Base-by-base conservation (phyloP, 1,139 yeast species). In the Saccharomyces hybrid region DNA sequence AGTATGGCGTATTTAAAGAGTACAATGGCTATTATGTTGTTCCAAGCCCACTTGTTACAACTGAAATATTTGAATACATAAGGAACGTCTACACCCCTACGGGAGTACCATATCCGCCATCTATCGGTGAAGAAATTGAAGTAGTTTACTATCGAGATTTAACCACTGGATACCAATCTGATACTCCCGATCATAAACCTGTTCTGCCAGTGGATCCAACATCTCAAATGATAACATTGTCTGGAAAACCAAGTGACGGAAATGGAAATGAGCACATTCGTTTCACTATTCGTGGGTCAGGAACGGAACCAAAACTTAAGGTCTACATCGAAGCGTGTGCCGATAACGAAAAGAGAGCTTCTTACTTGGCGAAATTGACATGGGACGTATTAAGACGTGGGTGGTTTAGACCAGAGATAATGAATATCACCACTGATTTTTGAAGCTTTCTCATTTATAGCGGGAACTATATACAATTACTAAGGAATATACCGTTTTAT, bases 241-340 rank as follows among this genome's bases (percentile, higher is more conserved):
- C 51, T 13, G 68, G 65, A 3, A 63, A 64, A n/a, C 68, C 65
- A 9, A 62, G 29, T 3, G 28, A 48, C 11, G 47, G 16, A 2
- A 51, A 19, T 51, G 62, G 14, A 57, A 52, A 55, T 1, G 79
- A 74, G 42, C 59, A 61, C 23, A 82, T 89, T 1, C 74, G 96
- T 47, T 85, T 91, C 67, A 91, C 98, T 0, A 83, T 88, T 51
- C 78, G 99, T 52, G 97, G 98, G 0, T 88, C 97, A 4, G 99
- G 99, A 7, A 93, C 99, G 0, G 99, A 93, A 68, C 98, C 98
- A 2, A 93, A 93, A 66, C 75, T 93, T 58, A 93, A 93, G 70
- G 88, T 91, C 0, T 93, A 93, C 71, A 84, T 93, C 47, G 98
- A 93, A 68, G 96, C 95, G 0, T 71, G 71, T 46, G 78, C 88